Base-by-base conservation (phyloP, 106 monocot species). In the Acanthochlamys bracteata region DNA sequence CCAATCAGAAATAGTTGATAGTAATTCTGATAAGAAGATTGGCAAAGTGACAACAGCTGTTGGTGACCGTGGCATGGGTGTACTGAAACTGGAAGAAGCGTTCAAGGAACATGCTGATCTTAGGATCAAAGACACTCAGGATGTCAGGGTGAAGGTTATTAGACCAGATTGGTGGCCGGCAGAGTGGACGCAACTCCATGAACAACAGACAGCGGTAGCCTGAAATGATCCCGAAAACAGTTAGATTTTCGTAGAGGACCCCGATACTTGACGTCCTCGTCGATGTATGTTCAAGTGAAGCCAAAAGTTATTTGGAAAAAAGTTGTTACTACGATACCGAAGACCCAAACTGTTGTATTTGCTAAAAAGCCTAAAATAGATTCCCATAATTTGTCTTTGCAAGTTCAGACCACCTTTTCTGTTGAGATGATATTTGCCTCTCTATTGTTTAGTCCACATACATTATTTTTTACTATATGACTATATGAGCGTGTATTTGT, bases 161-260 rank as follows among this genome's bases (percentile, higher is more conserved):
- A 74, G 33, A 20, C 98, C 98, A 26, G 86, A 85, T 20, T 99
- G 98, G 98, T 99, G 98, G 98, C 98, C 98, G 12, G 33, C 68
- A 17, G 98, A 92, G 67, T 99, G 98, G 98, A 67, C 63, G 1
- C 76, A 61, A 20, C 47, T 79, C 45, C 65, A 73, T 52, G 69
- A 88, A 39, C 71, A 75, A 25, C 71, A 86, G 69, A 72, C 10
- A 42, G 76, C 46, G 24, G 68, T 59, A 24, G 66, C 72, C 61
- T 77, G 43, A 63, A 43, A 15, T 63, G 21, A 10, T 49, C 49
- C 17, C 1, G 15, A 49, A 9, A 49, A 49, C 17, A 12, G 12
- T 3, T 14, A 12, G 49, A 49, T 49, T 10, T 49, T 1, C 17
- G 10, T 1, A 6, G 33, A 33, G 33, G 33, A 33, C 33, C n/a